Evolutionary conservation across 768 basidiomycete species (phyloP), one percentile per base, ranked within the genome.

Genomic region (Phlebiopsis flavidoalba): DNA sequence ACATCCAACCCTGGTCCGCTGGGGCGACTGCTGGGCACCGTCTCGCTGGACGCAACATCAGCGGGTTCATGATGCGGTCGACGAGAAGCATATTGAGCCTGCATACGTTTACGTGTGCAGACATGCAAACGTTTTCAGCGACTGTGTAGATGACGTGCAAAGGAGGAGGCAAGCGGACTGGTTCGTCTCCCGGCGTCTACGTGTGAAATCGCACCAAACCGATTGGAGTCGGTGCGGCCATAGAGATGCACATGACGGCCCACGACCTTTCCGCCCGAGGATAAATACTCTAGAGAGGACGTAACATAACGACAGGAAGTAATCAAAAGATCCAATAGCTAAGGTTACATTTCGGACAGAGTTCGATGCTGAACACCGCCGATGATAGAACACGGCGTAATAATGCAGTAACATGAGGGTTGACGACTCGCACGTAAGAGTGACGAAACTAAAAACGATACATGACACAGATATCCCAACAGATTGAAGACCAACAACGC

Each of bases 1-100:
- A n/a, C 60, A 11, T 19, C 21, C 60, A 59, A 47, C 51, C 50
- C 57, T 53, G 61, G 61, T 58, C 61, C 61, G 46, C 22, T 51
- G 37, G 50, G 15, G 15, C 54, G 36, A 55, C 45, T 33, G 19
- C n/a, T 50, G 43, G 50, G 22, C 43, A 43, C 61, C 8, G 52
- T 12, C 19, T 58, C 61, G 46, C 61, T 61, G 56, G 31, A 33
- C 31, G 33, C 36, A 49, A 48, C 26, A 62, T 49, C 53, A 57
- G 40, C 33, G 47, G 17, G 53, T 57, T 47, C 26, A 37, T n/a
- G 15, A n/a, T 36, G 43, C n/a, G n/a, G n/a, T n/a, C n/a, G 57
- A 43, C 26, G 43, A 43, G 33, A 21, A 21, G 21, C 19, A 31
- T 24, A 53, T 17, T 19, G 53, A 40, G 46, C 21, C 40, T 33